Base-by-base conservation (phyloP, 2,329 filamentous ascomycete species). In the Hypoxylon sp. region DNA sequence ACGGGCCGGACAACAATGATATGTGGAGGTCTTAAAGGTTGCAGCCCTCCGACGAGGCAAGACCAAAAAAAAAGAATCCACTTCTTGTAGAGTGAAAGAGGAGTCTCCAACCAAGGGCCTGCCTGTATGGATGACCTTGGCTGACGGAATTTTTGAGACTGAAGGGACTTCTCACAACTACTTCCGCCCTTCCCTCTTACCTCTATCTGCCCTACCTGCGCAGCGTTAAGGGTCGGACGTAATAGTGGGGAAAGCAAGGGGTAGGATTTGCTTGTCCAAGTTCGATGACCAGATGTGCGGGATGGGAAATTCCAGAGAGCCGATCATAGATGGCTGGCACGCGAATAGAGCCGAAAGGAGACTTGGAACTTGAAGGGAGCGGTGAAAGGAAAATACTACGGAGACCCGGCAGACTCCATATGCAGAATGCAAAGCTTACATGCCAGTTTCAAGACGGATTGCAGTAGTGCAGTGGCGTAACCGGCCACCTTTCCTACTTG, bases 401-500 rank as follows among this genome's bases (percentile, higher is more conserved):
- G 62, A 61, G 51, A 65, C 47, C 63, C 66, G 59, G 64, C 50
- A 61, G 61, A 64, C 47, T 16, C 60, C 52, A 53, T 65, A 61
- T 70, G 61, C 67, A 61, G 48, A 62, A 64, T 61, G 65, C 62
- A 59, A 25, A 39, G 63, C 56, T 62, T 62, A 71, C 61, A 69
- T 68, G 58, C 59, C 55, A 67, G 60, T 52, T 63, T 65, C 37
- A 16, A 67, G 55, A 67, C 65, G 65, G 64, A 63, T 71, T 69
- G 70, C 69, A 72, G 61, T 71, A 64, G 66, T 61, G 64, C 61
- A 71, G 64, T 74, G 72, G 72, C 72, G 67, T 67, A 71, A 65
- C 61, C 67, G 58, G 64, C 55, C 61, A 62, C 34, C 27, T 67
- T 62, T 56, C 64, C 67, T 68, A 65, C 61, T 67, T 68, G 63